These are phyloP conservation scores for Raddia distichophylla DNA, from an alignment of 176 grass and related monocot species.

Conservation along the genomic window DNA sequence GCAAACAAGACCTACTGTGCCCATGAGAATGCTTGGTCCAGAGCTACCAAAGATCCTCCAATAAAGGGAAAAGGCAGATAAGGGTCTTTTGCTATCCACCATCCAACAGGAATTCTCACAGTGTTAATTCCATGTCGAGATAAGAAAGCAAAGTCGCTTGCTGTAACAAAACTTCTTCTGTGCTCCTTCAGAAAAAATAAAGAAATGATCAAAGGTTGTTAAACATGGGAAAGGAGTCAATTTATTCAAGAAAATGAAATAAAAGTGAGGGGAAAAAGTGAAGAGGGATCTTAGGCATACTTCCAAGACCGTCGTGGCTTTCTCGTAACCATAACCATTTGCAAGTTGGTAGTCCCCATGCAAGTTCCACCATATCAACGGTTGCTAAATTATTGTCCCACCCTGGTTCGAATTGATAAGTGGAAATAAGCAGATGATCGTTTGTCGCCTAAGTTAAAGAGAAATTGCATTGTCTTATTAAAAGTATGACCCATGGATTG, in stretches of 20 bases:
- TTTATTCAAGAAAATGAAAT: slow-evolving; percentile 2
- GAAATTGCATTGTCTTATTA: slow-evolving; percentile 36
- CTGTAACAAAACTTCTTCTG: slow-evolving; percentile 70
- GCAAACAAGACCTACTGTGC: slow-evolving; percentile 58
- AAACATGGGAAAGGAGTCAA: background rate
- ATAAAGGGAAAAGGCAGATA: slow-evolving; percentile 67
- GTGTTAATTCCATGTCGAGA: slow-evolving; percentile 67
- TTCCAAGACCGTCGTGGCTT: slow-evolving; percentile 57
- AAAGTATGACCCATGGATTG: slow-evolving; percentile 12
- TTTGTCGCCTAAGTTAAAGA: slow-evolving; percentile 67
- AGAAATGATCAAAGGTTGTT: slow-evolving; percentile 32
- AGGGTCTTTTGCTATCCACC: slow-evolving; percentile 77
- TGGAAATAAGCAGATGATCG: slow-evolving; percentile 57
- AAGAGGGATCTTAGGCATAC: slow-evolving; percentile 45
- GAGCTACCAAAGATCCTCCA: slow-evolving; percentile 66
- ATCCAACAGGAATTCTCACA: slow-evolving; percentile 81
- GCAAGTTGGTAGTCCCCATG: slow-evolving; percentile 86
- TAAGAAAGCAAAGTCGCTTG: slow-evolving; percentile 68
- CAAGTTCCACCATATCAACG: slow-evolving; percentile 72
- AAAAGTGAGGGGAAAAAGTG: background rate
- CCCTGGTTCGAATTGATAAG: slow-evolving; percentile 72
- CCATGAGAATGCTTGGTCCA: slow-evolving; percentile 74
- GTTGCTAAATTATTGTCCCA: slow-evolving; percentile 74
- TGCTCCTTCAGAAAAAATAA: slow-evolving; percentile 52
- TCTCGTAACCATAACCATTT: slow-evolving; percentile 62